These are phyloP conservation scores for Ganoderma sinense DNA, from an alignment of 1,284 basidiomycete species.

Conservation along the genomic window DNA sequence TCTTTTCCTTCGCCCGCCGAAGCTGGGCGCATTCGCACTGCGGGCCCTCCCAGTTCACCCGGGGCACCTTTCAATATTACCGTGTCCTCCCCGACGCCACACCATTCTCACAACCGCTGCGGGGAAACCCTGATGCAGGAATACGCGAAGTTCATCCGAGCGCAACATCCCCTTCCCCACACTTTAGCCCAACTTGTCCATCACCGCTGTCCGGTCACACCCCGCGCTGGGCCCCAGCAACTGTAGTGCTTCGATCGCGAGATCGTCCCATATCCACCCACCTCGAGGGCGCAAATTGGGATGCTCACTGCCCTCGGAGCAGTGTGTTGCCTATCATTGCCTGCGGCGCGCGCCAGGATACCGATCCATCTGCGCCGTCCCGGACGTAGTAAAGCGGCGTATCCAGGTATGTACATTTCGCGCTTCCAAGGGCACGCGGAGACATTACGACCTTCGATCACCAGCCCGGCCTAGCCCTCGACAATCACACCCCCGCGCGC, in stretches of 20 bases:
- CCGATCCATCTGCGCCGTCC: neutral
- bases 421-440: neutral
- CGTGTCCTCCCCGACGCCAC: neutral
- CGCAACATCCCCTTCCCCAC: conserved; percentile 8
- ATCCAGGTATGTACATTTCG: neutral
- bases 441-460: conserved; percentile 5
- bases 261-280: neutral
- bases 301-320: neutral
- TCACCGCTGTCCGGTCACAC: neutral
- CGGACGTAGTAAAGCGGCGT: conserved; percentile 8
- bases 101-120: neutral
- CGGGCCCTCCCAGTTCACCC: neutral
- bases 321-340: neutral
- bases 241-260: neutral
- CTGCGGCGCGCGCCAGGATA: neutral
- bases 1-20: conserved; percentile 1
- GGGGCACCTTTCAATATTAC: neutral
- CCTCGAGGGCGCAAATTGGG: neutral
- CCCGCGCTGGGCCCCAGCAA: neutral
- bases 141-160: conserved; percentile 19
- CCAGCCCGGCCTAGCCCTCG: conserved; percentile 2
- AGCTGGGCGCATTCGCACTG: neutral
- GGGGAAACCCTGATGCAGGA: conserved; percentile 6
- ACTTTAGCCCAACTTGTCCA: neutral
- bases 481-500: conserved; percentile 2